These are phyloP conservation scores for Suhomyces terraborum DNA, from an alignment of 1,139 yeast genomes.

Conservation along the genomic window DNA sequence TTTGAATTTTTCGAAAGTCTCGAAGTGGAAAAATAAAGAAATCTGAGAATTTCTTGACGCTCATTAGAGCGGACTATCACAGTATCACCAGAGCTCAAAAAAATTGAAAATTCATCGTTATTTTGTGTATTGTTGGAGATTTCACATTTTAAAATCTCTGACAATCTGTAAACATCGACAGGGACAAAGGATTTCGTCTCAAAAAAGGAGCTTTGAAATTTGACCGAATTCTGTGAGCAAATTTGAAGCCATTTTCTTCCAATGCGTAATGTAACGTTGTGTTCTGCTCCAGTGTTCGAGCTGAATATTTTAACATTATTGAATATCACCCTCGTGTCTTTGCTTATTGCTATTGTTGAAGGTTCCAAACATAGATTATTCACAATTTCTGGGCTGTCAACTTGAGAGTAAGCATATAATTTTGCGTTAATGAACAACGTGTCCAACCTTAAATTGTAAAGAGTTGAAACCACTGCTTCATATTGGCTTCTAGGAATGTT, in stretches of 20 bases:
- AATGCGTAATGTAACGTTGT: constrained; percentile 62
- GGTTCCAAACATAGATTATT: constrained; percentile 53
- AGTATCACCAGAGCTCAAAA: constrained; percentile 44
- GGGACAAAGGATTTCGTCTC: constrained; percentile 44
- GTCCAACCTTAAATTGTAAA: constrained; percentile 22
- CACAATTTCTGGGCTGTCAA: constrained; percentile 51
- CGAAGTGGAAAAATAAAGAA: constrained; percentile 65
- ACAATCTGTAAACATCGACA: constrained; percentile 53
- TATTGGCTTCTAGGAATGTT: constrained; percentile 56
- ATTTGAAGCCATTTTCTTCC: constrained; percentile 73
- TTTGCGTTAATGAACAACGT: constrained; percentile 23
- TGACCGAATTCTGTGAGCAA: constrained; percentile 34
- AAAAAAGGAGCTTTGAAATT: constrained; percentile 24
- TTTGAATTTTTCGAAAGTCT: constrained; percentile 40
- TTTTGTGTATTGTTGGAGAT: constrained; percentile 35
- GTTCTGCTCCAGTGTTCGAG: constrained; percentile 25
- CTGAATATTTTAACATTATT: constrained; percentile 58
- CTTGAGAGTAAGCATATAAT: constrained; percentile 43
- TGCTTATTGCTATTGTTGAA: constrained; percentile 36
- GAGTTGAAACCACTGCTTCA: constrained; percentile 33
- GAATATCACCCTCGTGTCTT: constrained; percentile 65
- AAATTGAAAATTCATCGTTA: constrained; percentile 56
- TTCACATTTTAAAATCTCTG: constrained; percentile 54
- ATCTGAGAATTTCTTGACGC: constrained; percentile 67
- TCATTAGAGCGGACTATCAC: constrained; percentile 61